Base-by-base conservation (phyloP, 441 rosid genomes). In the Bruguiera hainesii region DNA sequence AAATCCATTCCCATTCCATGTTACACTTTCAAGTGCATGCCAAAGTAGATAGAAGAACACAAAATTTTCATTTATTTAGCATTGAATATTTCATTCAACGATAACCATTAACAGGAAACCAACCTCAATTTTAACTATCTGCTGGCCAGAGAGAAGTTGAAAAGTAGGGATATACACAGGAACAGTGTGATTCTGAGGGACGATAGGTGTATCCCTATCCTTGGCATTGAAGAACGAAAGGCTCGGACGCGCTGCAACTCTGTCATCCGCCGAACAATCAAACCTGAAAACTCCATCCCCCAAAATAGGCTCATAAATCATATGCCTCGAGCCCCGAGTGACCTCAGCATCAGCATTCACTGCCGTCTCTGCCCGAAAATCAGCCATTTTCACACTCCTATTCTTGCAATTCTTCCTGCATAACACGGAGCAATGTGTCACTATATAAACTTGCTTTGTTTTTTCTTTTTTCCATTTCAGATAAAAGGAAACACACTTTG, bases 281-380 rank as follows among this genome's bases (percentile, higher is more conserved):
- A 91, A 91, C 26, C 96, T 73, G 74, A 94, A 94, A 76, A 91
- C 80, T 42, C 92, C 94, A 16, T 85, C 71, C 74, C 85, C 97
- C 84, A 89, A 64, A 29, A 94, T 88, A 5, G 92, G 86, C 84
- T 82, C 75, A 69, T 75, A 94, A 66, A 87, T 80, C 97, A 91
- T 91, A 48, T 81, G 67, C 26, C 82, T 80, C 0, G 84, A 65
- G 30, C 80, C 80, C 0, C 84, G 62, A 30, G 23, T 65, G 28
- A 67, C 78, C 63, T 79, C 87, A 16, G 74, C 59, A 64, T 53
- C 58, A 23, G 29, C 29, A n/a, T 16, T 21, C 15, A n/a, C 28
- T 25, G 16, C 58, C 59, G 23, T 25, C 3, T 7, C 28, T 21
- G n/a, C 28, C 26, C 20, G 18, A 65, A n/a, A 20, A 50, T 65